Conservation (phyloP, 768 basidiomycete genomes). For the Xerocomus brunneocitrinus region DNA sequence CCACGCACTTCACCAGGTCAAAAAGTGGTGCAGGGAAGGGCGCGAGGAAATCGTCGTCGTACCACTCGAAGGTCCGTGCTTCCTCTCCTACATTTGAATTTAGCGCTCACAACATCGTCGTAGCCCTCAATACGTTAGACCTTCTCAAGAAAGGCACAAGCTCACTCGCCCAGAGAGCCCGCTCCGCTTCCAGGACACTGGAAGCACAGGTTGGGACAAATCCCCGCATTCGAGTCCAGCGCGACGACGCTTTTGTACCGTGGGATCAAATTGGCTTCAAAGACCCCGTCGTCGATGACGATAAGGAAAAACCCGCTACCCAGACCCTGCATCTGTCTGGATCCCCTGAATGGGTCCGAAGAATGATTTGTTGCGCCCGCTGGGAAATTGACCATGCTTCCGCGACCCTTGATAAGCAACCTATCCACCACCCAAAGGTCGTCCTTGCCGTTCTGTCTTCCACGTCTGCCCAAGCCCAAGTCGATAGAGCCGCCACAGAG, state of each 20-base stretch:
- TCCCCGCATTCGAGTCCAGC: slow-evolving; percentile 74
- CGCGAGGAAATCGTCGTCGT: slow-evolving; percentile 76
- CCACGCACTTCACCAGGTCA: slow-evolving; percentile 71
- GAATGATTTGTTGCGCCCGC: slow-evolving; percentile 76
- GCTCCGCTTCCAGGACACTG: slow-evolving; percentile 82
- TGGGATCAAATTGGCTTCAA: slow-evolving; percentile 71
- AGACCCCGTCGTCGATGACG: slow-evolving; percentile 27
- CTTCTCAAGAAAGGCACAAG: slow-evolving; percentile 88
- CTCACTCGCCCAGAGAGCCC: slow-evolving; percentile 73
- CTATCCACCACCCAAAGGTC: slow-evolving; percentile 41
- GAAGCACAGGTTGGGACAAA: slow-evolving; percentile 85
- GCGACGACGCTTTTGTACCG: slow-evolving; percentile 75
- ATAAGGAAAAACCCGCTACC: slow-evolving; percentile 22
- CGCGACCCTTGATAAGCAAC: slow-evolving; percentile 23
- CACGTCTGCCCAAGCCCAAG: slow-evolving; percentile 19
- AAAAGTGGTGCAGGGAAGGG: slow-evolving; percentile 76
- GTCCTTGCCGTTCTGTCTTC: slow-evolving; percentile 56
- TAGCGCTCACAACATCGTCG: slow-evolving; percentile 6
- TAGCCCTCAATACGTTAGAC: slow-evolving; percentile 89
- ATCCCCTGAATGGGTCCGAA: slow-evolving; percentile 81
- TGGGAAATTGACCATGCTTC: slow-evolving; percentile 65
- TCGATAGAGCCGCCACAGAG: slow-evolving; percentile 21
- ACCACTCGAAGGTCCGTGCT: slow-evolving; percentile 76
- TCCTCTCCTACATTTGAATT: neutral
- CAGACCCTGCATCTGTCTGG: slow-evolving; percentile 27